Base-by-base conservation (phyloP, 768 basidiomycete genomes). In the Austroboletus eburneus region DNA sequence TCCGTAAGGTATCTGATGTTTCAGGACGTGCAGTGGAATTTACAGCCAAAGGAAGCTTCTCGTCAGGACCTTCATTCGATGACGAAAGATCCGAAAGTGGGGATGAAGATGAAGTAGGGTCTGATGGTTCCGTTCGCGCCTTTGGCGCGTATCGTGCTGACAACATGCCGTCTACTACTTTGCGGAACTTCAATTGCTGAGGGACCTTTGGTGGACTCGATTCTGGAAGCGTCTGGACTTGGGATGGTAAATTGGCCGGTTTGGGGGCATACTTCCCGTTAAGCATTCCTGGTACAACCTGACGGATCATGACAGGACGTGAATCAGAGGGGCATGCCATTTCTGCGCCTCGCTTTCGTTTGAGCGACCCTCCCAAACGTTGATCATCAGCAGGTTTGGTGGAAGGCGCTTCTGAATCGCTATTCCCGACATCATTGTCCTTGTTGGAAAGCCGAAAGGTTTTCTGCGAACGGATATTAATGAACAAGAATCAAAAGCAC, bases 101-200 rank as follows among this genome's bases (percentile, higher is more conserved):
- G 17, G 50, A 55, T 22, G 44, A 46, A 34, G 52, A n/a, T n/a
- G 38, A 5, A 10, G 18, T 20, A 46, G 30, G 25, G 20, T 27
- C 49, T 20, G 39, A 20, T 21, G 12, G 27, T 27, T 43, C 50
- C 14, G 45, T 27, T 39, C 49, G 50, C 3, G 46, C 9, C 42
- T 61, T 61, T 30, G 57, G 45, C 9, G 51, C 43, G 24, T 68
- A 64, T 29, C 56, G 62, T 22, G 51, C 55, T 32, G 68, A 56
- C 32, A 66, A 36, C 57, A 68, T 70, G 42, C 71, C 69, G 39
- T 65, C 63, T n/a, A 65, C 62, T 12, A 69, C 71, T 27, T 69
- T 71, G 17, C 72, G 70, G 48, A 70, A 70, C 49, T 58, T 64
- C n/a, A 72, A 52, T 30, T 62, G 66, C 1, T 64, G 65, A 9